phyloP scores from a whole-genome alignment of 352 stramenopile species.

The Globisporangium iwayamae region DNA sequence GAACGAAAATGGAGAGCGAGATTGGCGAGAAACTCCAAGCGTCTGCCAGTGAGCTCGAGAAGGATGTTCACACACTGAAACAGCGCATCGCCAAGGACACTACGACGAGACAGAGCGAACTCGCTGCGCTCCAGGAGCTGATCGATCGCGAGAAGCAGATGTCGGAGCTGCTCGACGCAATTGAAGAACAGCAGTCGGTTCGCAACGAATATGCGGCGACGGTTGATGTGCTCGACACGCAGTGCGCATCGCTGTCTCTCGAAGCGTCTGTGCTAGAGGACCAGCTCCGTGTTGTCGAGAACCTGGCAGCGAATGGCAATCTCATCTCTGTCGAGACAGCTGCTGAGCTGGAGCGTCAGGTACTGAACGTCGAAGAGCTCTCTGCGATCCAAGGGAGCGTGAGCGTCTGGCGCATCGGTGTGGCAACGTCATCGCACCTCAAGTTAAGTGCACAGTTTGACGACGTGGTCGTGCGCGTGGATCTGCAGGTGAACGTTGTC shows the following conservation, averaged over 20 bases:
- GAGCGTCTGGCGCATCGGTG: slow-evolving; percentile 41
- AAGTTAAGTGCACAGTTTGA: slow-evolving; percentile 42
- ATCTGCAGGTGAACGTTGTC: slow-evolving; percentile 34
- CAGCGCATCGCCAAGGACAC: slow-evolving; percentile 30
- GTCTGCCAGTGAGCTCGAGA: slow-evolving; percentile 32
- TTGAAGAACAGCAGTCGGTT: slow-evolving; percentile 71
- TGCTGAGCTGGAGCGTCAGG: slow-evolving; percentile 43
- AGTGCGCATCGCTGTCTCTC: slow-evolving; percentile 59
- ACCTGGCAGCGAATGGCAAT: slow-evolving; percentile 21
- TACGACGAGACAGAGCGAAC: slow-evolving; percentile 47
- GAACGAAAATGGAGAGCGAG: slow-evolving; percentile 54
- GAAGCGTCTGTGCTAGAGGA: slow-evolving; percentile 64
- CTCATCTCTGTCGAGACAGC: slow-evolving; percentile 15
- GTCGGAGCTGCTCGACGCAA: slow-evolving; percentile 60
- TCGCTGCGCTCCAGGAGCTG: slow-evolving; percentile 55
- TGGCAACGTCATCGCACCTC: slow-evolving; percentile 43
- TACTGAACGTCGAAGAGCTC: slow-evolving; percentile 47
- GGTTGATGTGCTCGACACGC: slow-evolving; percentile 50
- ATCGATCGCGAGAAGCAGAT: slow-evolving; percentile 75
- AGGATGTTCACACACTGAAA: slow-evolving; percentile 44
- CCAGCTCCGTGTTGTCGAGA: slow-evolving; percentile 57
- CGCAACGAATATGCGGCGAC: slow-evolving; percentile 57
- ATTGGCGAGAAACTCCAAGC: slow-evolving; percentile 33
- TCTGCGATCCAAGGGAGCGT: slow-evolving; percentile 52
- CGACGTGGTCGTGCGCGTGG: slow-evolving; percentile 45